A percentile compares a stretch with the other conserved stretches of the same genome.
Evolutionary conservation across 2,329 filamentous ascomycete species (phyloP).

Genomic region (Rhynchosporium secalis): DNA sequence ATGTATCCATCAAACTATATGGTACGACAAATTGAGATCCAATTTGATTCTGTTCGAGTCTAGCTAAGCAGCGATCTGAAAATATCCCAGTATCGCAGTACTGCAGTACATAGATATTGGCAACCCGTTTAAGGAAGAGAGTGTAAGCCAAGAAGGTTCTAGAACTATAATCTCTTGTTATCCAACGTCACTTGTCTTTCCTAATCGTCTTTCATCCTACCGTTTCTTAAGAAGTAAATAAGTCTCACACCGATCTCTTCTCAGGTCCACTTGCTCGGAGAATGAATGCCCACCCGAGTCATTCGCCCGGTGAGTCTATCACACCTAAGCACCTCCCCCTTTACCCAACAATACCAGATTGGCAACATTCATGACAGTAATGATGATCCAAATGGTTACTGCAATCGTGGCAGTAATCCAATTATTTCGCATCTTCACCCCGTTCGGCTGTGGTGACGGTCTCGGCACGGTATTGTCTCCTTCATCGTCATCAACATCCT

Average conservation of each 20-base stretch:
- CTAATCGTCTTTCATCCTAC: neutral
- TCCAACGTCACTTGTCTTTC: neutral
- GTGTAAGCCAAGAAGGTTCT: neutral
- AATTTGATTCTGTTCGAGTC: neutral
- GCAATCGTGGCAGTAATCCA: conserved; percentile 63
- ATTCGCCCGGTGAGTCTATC: neutral
- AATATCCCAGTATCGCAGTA: neutral
- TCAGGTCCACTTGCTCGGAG: neutral
- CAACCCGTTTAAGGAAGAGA: neutral
- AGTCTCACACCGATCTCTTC: neutral
- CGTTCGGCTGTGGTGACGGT: conserved; percentile 7
- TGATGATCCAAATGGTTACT: conserved; percentile 68
- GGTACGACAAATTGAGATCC: neutral
- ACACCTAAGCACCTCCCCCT: conserved; percentile 24
- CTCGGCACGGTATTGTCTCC: conserved; percentile 28
- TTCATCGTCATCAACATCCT: conserved; percentile 32
- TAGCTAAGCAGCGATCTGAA: neutral
- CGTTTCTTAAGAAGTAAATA: neutral
- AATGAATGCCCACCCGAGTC: conserved; percentile 9
- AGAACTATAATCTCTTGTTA: neutral
- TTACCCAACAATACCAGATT: conserved; percentile 66
- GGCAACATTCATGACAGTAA: conserved; percentile 77
- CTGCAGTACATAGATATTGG: neutral
- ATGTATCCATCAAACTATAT: no score
- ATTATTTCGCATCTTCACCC: conserved; percentile 64